A percentile compares a stretch with the other conserved stretches of the same genome.
Evolutionary conservation across 1,284 basidiomycete genomes (phyloP).

Genomic region (Puccinia hordei): DNA sequence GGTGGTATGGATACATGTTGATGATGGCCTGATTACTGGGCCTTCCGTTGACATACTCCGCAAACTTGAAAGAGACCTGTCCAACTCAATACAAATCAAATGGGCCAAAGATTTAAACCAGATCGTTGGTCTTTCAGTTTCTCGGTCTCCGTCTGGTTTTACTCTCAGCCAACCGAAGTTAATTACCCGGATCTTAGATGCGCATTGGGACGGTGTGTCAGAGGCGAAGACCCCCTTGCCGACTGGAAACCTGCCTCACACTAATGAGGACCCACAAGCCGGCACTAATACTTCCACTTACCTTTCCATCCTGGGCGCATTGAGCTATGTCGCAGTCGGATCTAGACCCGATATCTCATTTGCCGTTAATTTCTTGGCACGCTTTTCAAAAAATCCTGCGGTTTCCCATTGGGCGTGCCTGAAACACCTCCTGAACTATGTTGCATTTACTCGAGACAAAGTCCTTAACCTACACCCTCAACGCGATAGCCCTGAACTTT

Average conservation of each 20-base stretch:
- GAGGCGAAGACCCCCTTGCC: background rate
- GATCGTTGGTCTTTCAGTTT: background rate
- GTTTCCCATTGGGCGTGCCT: background rate
- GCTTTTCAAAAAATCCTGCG: background rate
- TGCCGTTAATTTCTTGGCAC: no score
- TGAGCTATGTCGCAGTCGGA: background rate
- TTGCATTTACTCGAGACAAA: no score
- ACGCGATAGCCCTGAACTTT: background rate
- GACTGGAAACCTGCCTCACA: background rate
- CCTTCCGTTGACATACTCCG: background rate
- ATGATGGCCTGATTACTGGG: background rate
- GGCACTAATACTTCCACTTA: background rate
- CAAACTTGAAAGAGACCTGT: background rate
- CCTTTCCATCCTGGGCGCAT: background rate
- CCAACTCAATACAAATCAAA: background rate
- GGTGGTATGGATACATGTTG: background rate
- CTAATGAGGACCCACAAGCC: background rate
- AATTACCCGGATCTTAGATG: background rate
- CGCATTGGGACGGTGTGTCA: background rate
- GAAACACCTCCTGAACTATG: background rate
- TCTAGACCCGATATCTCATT: no score
- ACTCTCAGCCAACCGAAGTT: background rate
- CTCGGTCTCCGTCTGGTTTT: background rate
- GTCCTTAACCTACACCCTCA: background rate
- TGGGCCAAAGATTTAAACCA: background rate